Evolutionary conservation across 2,329 filamentous ascomycete genomes (phyloP).

Genomic region (Arthroderma sp.): DNA sequence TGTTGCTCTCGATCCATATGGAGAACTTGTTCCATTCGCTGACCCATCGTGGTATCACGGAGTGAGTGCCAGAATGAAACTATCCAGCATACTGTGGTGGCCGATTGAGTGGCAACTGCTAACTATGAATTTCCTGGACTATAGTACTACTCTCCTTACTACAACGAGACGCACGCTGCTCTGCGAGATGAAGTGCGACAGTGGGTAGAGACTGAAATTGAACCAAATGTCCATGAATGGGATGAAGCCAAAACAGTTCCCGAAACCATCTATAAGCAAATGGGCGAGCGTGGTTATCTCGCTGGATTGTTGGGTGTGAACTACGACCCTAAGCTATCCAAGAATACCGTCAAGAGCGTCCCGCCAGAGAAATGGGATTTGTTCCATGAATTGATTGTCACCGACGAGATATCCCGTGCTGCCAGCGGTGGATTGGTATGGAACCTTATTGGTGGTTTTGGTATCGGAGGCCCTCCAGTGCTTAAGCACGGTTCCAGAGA

Average conservation of each 20-base stretch:
- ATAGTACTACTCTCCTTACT: constrained; percentile 91
- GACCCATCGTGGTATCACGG: constrained; percentile 93
- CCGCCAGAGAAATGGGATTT: constrained; percentile 86
- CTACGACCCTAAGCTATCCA: constrained; percentile 63
- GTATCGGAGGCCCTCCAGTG: constrained; percentile 82
- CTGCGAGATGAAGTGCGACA: constrained; percentile 81
- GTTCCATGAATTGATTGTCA: constrained; percentile 94
- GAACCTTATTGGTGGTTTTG: constrained; percentile 94
- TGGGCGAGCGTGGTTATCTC: constrained; percentile 85
- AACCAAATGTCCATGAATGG: constrained; percentile 90
- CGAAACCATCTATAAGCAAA: constrained; percentile 80
- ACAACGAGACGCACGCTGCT: constrained; percentile 83
- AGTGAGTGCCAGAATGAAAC: constrained; percentile 40
- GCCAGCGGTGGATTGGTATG: constrained; percentile 90
- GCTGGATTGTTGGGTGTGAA: constrained; percentile 70
- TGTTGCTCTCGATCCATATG: constrained; percentile 68
- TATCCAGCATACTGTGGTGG: not conserved
- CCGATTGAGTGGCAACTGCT: not conserved
- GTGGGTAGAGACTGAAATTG: constrained; percentile 81
- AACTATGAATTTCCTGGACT: constrained; percentile 5
- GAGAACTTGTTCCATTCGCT: constrained; percentile 75
- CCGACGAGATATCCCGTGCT: constrained; percentile 80
- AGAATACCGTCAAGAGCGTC: constrained; percentile 62
- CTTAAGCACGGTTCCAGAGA: constrained; percentile 82
- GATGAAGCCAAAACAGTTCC: constrained; percentile 90